Evolutionary conservation across 2,329 filamentous ascomycete species (phyloP).

Genomic region (Trichoderma hamatum): DNA sequence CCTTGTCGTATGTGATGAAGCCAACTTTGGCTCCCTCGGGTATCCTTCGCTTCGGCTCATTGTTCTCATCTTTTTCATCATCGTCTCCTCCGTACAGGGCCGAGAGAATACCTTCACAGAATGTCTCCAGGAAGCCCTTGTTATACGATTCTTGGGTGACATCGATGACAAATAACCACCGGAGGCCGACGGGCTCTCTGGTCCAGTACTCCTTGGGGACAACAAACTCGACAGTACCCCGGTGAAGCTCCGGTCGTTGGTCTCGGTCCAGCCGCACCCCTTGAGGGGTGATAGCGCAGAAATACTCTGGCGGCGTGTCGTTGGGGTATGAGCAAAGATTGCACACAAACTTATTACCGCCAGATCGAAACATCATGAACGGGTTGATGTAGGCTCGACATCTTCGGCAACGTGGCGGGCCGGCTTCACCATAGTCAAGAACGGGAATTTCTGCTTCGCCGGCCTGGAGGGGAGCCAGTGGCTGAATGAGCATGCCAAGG

Average conservation of each 20-base stretch:
- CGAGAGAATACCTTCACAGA: constrained; percentile 84
- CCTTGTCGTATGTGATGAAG: constrained; percentile 94
- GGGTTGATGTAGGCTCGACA: constrained; percentile 98
- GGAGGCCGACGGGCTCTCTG: constrained; percentile 84
- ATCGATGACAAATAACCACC: constrained; percentile 90
- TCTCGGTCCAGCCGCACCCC: constrained; percentile 86
- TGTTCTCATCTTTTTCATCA: constrained; percentile 52
- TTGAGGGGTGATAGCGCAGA: constrained; percentile 83
- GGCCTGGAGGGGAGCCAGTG: constrained; percentile 77
- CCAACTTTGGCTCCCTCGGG: constrained; percentile 84
- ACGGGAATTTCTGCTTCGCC: constrained; percentile 89
- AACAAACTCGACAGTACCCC: constrained; percentile 92
- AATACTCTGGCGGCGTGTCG: constrained; percentile 90
- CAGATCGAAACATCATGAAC: constrained; percentile 95
- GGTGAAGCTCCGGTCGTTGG: constrained; percentile 84
- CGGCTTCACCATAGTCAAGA: constrained; percentile 88
- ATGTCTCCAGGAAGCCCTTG: constrained; percentile 85
- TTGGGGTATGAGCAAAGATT: constrained; percentile 98
- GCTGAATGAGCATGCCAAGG: constrained; percentile 85
- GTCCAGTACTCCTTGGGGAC: constrained; percentile 99
- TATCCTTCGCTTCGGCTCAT: constrained; percentile 60
- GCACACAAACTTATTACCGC: constrained; percentile 95
- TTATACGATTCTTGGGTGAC: constrained; percentile 90
- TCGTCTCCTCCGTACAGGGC: constrained; percentile 77
- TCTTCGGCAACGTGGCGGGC: constrained; percentile 87